Percentiles rank a stretch among this genome's conserved stretches.
These are phyloP conservation scores for Vanrija humicola DNA, from an alignment of 1,284 basidiomycete genomes.

Conservation along the genomic window DNA sequence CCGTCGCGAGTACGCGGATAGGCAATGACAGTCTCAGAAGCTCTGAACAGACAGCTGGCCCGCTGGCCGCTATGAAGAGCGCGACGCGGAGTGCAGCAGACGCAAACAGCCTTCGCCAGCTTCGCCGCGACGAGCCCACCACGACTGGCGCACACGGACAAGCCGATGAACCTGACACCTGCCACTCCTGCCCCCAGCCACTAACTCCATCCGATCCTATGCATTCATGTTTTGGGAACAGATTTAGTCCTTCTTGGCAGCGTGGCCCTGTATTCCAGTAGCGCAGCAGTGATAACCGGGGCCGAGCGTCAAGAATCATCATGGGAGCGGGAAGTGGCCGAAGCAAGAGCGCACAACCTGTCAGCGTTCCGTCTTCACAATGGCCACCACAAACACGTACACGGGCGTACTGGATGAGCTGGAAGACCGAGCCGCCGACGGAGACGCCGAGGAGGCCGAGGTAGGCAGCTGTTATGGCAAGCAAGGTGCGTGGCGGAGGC, in stretches of 20 bases:
- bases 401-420: slow-evolving; percentile 42
- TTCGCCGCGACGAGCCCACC: too few species aligned
- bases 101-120: too few species aligned
- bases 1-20: too few species aligned
- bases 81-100: too few species aligned
- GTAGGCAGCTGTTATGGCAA: slow-evolving; percentile 36
- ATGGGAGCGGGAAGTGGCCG: neutral
- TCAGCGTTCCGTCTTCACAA: slow-evolving; percentile 2
- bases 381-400: slow-evolving; percentile 22
- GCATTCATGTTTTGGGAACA: slow-evolving; percentile 13
- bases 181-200: too few species aligned
- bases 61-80: too few species aligned
- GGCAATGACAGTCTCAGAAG: too few species aligned
- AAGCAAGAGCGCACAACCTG: neutral
- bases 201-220: slow-evolving; percentile 7
- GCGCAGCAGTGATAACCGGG: neutral
- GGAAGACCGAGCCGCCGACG: slow-evolving; percentile 35
- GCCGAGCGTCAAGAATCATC: slow-evolving; percentile 2
- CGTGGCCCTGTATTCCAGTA: slow-evolving; percentile 15
- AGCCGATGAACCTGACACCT: too few species aligned
- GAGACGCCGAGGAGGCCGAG: slow-evolving; percentile 39
- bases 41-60: too few species aligned
- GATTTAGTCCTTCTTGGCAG: slow-evolving; percentile 2
- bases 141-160: too few species aligned
- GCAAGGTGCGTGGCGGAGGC: neutral